These are phyloP conservation scores for Penicillium sp. DNA, from an alignment of 2,329 filamentous ascomycete genomes.

Conservation along the genomic window DNA sequence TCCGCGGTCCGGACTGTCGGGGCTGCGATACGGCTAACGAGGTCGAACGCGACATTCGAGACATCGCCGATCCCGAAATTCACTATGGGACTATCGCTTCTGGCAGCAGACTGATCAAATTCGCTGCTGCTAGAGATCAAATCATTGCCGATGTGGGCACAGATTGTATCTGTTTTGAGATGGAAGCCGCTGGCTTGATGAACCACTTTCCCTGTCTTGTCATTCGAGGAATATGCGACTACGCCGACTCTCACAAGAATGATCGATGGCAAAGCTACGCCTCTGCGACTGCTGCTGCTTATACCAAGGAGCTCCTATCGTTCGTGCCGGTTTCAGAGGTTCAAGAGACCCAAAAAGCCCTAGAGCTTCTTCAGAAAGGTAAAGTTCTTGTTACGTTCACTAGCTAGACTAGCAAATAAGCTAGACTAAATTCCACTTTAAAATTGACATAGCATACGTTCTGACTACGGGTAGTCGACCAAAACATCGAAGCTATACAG, in stretches of 20 bases:
- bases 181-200: slow-evolving; percentile 16
- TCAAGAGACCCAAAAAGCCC: not conserved
- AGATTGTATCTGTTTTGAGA: not conserved
- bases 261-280: slow-evolving; percentile 18
- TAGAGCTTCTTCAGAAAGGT: no score
- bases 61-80: no score
- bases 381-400: no score
- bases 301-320: slow-evolving; percentile 16
- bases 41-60: no score
- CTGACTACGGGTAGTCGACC: slow-evolving; percentile 4
- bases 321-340: not conserved
- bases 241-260: slow-evolving; percentile 22
- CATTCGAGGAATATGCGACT: slow-evolving; percentile 19
- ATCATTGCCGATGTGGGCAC: no score
- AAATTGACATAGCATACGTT: not conserved
- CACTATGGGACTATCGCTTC: no score
- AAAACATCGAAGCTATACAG: slow-evolving; percentile 7
- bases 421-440: not conserved
- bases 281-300: slow-evolving; percentile 13
- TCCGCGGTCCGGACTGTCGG: no score
- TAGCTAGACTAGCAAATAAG: not conserved
- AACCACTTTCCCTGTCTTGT: slow-evolving; percentile 19
- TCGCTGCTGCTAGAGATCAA: no score
- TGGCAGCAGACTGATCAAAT: no score
- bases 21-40: no score